A percentile compares a stretch with the other conserved stretches of the same genome.
Conservation (phyloP, 768 basidiomycete genomes). For the Xerocomus potaroensis region DNA sequence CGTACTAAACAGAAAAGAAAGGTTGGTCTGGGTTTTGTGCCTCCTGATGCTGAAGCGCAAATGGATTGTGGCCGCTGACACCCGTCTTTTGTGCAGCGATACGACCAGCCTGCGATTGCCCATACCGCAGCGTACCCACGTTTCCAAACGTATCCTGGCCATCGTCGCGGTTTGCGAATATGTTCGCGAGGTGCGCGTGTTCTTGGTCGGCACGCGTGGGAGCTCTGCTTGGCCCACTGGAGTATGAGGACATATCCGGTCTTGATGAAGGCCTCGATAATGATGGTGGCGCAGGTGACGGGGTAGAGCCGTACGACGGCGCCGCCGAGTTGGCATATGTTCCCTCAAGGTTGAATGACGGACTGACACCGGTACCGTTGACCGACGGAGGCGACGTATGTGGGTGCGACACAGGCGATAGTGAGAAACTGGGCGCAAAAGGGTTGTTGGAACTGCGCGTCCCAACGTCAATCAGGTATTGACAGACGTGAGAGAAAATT, state of each 20-base stretch:
- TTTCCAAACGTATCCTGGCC: conserved; percentile 98
- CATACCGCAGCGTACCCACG: conserved; percentile 70
- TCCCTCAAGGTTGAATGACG: conserved; percentile 65
- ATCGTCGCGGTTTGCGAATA: conserved; percentile 88
- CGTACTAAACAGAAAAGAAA: conserved; percentile 66
- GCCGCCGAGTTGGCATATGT: conserved; percentile 52
- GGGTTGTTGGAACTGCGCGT: conserved; percentile 86
- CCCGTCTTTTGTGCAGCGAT: conserved; percentile 46
- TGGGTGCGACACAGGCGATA: conserved; percentile 28
- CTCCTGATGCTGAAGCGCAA: conserved; percentile 47
- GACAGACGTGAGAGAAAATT: not conserved
- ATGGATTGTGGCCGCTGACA: conserved; percentile 54
- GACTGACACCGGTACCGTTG: conserved; percentile 32
- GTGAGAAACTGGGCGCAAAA: conserved; percentile 55
- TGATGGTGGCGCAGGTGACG: conserved; percentile 41
- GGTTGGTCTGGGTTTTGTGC: conserved; percentile 62
- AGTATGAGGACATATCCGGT: conserved; percentile 28
- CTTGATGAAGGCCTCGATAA: conserved; percentile 37
- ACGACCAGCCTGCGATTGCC: conserved; percentile 52
- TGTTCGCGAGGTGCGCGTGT: conserved; percentile 66
- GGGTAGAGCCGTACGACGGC: conserved; percentile 31
- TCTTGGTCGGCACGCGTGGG: conserved; percentile 59
- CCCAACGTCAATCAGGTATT: conserved; percentile 20
- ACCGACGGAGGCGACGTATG: conserved; percentile 33
- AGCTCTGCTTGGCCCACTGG: conserved; percentile 14